phyloP scores from a whole-genome alignment of 2,329 filamentous ascomycete species.

The Purpureocillium lavendulum region DNA sequence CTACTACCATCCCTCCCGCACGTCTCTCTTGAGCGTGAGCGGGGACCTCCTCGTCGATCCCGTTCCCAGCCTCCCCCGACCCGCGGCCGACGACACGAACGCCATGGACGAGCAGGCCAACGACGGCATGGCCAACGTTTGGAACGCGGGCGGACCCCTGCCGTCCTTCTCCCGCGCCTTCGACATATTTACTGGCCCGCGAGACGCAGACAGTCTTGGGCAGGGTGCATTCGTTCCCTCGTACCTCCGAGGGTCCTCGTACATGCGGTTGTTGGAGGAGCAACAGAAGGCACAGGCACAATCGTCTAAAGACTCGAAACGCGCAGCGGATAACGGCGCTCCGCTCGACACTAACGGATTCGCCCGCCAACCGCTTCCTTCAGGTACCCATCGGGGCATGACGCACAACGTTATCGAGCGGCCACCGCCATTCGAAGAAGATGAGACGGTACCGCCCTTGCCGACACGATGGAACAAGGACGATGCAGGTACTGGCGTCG shows the following conservation, averaged over 20 bases:
- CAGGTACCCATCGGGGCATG: conserved; percentile 63
- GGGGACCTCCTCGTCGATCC: conserved; percentile 21
- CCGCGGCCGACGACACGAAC: conserved; percentile 4
- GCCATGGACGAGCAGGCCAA: conserved; percentile 25
- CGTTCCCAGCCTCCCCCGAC: conserved; percentile 3
- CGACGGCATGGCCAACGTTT: conserved; percentile 15
- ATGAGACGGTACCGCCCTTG: conserved; percentile 53
- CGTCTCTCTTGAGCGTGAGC: conserved; percentile 40
- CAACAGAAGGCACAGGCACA: conserved; percentile 53
- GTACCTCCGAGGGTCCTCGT: conserved; percentile 70
- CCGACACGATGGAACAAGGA: conserved; percentile 75
- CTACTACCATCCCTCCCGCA: conserved; percentile 21
- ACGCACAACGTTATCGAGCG: conserved; percentile 81
- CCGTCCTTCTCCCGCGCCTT: conserved; percentile 45
- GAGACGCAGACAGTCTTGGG: conserved; percentile 16
- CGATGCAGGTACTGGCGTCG: conserved; percentile 66
- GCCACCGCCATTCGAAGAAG: conserved; percentile 50
- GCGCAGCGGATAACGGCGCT: conserved; percentile 20
- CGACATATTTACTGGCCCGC: conserved; percentile 34
- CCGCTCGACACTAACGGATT: conserved; percentile 45
- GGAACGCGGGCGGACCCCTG: conserved; percentile 19
- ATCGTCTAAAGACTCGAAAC: conserved; percentile 37
- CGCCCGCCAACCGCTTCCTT: conserved; percentile 27
- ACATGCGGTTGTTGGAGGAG: conserved; percentile 68
- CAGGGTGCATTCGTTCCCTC: conserved; percentile 62